Evolutionary conservation across 2,329 filamentous ascomycete species (phyloP).

Genomic region (Exophiala aquamarina): DNA sequence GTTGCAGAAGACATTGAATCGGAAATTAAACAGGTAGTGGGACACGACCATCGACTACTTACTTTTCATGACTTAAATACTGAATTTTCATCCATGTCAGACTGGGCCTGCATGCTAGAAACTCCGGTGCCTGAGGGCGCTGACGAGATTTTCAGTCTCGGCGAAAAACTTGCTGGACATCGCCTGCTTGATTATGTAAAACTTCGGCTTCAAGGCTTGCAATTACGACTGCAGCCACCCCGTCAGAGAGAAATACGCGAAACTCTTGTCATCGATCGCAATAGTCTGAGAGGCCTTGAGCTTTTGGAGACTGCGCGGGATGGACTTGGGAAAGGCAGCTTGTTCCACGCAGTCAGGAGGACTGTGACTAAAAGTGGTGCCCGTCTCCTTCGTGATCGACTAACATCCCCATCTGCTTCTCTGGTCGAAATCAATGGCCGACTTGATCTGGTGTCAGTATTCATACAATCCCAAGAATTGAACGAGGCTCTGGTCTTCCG

Average conservation of each 20-base stretch:
- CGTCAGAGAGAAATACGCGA: slow-evolving; percentile 71
- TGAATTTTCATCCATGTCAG: slow-evolving; percentile 51
- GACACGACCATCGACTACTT: slow-evolving; percentile 72
- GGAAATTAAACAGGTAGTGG: slow-evolving; percentile 65
- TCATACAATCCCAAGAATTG: slow-evolving; percentile 66
- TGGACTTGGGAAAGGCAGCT: slow-evolving; percentile 73
- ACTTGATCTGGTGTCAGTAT: slow-evolving; percentile 76
- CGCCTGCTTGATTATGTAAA: slow-evolving; percentile 82
- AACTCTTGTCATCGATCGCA: slow-evolving; percentile 88
- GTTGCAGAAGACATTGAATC: slow-evolving; percentile 60
- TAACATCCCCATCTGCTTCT: slow-evolving; percentile 89
- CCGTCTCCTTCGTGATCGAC: slow-evolving; percentile 76
- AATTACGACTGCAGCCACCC: slow-evolving; percentile 81
- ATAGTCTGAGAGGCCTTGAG: slow-evolving; percentile 84
- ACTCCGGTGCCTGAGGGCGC: slow-evolving; percentile 60
- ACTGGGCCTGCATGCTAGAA: slow-evolving; percentile 79
- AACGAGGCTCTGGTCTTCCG: slow-evolving; percentile 68
- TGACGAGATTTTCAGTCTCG: slow-evolving; percentile 58
- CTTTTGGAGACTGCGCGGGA: slow-evolving; percentile 85
- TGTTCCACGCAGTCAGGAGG: slow-evolving; percentile 83
- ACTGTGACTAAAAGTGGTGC: slow-evolving; percentile 92
- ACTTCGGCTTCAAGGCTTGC: slow-evolving; percentile 72
- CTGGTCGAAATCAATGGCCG: slow-evolving; percentile 73
- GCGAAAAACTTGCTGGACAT: slow-evolving; percentile 75
- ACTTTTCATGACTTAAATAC: slow-evolving; percentile 63